phyloP scores from a whole-genome alignment of 495 filamentous ascomycete genomes.

The Rhizodiscina lignyota region DNA sequence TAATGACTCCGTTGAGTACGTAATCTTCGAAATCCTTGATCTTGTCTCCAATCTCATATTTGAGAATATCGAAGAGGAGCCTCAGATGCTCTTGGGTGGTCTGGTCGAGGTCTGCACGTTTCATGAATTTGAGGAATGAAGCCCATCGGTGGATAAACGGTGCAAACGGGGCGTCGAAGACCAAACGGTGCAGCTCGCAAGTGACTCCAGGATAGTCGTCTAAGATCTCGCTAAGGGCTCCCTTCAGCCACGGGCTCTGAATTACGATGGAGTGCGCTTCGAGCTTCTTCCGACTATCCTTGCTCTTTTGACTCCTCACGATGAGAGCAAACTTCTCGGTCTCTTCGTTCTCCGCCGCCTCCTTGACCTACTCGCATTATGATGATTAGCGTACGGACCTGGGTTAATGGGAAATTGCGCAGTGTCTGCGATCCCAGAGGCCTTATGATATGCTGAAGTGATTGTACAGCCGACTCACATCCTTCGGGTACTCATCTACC shows the following conservation, averaged over 20 bases:
- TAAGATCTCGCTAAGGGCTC: slow-evolving; percentile 36
- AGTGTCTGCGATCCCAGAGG: too few species aligned
- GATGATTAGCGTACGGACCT: too few species aligned
- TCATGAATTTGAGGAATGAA: slow-evolving; percentile 29
- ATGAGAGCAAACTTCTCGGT: too few species aligned
- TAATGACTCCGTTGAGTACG: slow-evolving; percentile 39
- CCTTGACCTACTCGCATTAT: too few species aligned
- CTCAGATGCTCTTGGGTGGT: too few species aligned
- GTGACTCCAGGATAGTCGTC: slow-evolving; percentile 49
- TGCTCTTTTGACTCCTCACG: too few species aligned
- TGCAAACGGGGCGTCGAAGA: slow-evolving; percentile 41
- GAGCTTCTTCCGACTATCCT: slow-evolving; percentile 30
- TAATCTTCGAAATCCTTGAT: slow-evolving; percentile 40
- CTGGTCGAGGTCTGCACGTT: too few species aligned
- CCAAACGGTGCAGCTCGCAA: slow-evolving; percentile 36
- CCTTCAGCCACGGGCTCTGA: slow-evolving; percentile 46
- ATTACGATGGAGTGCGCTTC: slow-evolving; percentile 44
- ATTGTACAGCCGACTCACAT: too few species aligned
- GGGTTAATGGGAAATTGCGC: too few species aligned
- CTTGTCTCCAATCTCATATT: slow-evolving; percentile 38
- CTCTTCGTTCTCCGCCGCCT: too few species aligned
- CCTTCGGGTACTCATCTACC: too few species aligned
- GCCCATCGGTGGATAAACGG: slow-evolving; percentile 54
- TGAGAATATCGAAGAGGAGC: slow-evolving; percentile 38
- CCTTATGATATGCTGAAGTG: too few species aligned